Evolutionary conservation across 2,329 filamentous ascomycete genomes (phyloP).

Genomic region (Cadophora gregata): DNA sequence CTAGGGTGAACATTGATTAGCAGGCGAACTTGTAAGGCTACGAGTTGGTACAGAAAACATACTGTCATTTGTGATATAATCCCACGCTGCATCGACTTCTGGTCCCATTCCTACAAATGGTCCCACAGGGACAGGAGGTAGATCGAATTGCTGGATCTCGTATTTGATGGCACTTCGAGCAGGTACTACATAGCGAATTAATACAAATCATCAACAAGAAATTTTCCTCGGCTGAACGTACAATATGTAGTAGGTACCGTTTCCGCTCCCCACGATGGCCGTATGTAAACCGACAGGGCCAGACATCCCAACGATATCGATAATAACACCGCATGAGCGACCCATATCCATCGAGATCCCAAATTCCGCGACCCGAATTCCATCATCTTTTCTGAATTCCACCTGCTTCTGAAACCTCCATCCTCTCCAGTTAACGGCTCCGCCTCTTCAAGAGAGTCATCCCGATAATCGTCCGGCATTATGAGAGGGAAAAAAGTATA

Average conservation of each 20-base stretch:
- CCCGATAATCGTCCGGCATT: conserved; percentile 16
- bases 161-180: conserved; percentile 14
- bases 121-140: conserved; percentile 8
- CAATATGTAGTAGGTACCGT: conserved; percentile 10
- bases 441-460: conserved; percentile 18
- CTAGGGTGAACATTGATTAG: conserved; percentile 1
- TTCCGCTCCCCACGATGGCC: background rate
- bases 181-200: conserved; percentile 11
- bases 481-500: conserved; percentile 13
- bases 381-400: conserved; percentile 1
- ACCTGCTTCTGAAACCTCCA: conserved; percentile 4
- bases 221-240: background rate
- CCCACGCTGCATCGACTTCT: conserved; percentile 22
- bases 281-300: conserved; percentile 7
- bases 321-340: conserved; percentile 7
- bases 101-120: conserved; percentile 22
- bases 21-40: background rate
- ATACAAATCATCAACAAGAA: background rate
- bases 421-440: conserved; percentile 18
- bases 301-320: conserved; percentile 11
- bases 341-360: conserved; percentile 15
- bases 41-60: background rate
- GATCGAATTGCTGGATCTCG: conserved; percentile 18
- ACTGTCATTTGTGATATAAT: conserved; percentile 21
- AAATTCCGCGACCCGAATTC: background rate